Evolutionary conservation across 495 filamentous ascomycete species (phyloP), one percentile per base, ranked within the genome.

Genomic region (Penicillium desertorum): DNA sequence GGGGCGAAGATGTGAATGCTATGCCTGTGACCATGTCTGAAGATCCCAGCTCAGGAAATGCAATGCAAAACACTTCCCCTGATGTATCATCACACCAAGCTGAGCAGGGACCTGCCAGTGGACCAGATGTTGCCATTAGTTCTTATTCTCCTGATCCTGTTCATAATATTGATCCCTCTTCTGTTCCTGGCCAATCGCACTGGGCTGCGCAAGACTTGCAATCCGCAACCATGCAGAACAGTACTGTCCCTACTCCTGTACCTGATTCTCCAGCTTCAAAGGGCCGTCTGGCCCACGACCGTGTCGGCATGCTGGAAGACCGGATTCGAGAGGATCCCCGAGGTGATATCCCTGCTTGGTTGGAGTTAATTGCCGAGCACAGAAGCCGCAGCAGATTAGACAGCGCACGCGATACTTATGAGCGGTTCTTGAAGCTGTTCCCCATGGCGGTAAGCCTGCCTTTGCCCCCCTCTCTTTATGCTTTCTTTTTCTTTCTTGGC

Each of bases 261-360:
- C 72, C 66, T 60, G 71, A 75, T 19, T 72, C 72, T 16, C 66
- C 79, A 62, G 70, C 76, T 30, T 60, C 76, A 50, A 79, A 75
- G 64, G 73, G 81, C 56, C 84, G 88, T 49, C 76, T 91, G 53
- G 84, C 89, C 41, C 83, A 88, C 72, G 90, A 97, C 72, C 81
- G 80, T 51, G 80, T 96, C 62, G 89, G 91, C 11, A 87, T 93
- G 41, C 79, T 97, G 58, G 92, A 98, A 73, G 90, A 95, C 64
- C 82, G 93, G 58, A 88, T 96, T 66, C 84, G 84, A 57, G 90
- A 97, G 62, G 94, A 98, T 69, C 90, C 95, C 27, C 85, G 88
- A 57, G 94, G 92, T 58, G 94, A 97, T 65, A 79, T 93, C 61
- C 85, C 92, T 47, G 91, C 93, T 16, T 98, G 94, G 94, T 72